Conservation (phyloP, 129 eudicot species). For the Dittrichia graveolens region DNA sequence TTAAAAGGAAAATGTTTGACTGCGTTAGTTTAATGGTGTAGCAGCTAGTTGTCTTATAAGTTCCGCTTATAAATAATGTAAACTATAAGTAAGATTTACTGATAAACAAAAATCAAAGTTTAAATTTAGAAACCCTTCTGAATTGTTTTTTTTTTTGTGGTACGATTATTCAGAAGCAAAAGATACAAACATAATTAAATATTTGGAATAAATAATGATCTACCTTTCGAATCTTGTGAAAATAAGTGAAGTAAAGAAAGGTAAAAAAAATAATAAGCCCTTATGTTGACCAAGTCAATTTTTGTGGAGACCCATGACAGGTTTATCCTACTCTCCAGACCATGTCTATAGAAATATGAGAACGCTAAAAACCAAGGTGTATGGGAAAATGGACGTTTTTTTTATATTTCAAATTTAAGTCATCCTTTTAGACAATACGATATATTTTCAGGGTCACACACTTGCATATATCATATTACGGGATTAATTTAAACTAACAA, state of each 20-base stretch:
- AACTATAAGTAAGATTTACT: no score
- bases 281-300: slow-evolving; percentile 35
- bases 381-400: slow-evolving; percentile 34
- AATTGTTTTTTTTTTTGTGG: background rate
- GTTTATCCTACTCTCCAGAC: slow-evolving; percentile 31
- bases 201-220: background rate
- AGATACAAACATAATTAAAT: background rate
- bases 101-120: background rate
- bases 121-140: background rate
- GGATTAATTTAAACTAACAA: no score
- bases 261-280: slow-evolving; percentile 23
- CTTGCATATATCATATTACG: no score
- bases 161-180: background rate
- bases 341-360: slow-evolving; percentile 31
- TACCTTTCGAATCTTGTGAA: slow-evolving; percentile 30
- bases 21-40: no score
- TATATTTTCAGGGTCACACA: no score
- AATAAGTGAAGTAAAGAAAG: slow-evolving; percentile 33
- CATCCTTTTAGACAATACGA: background rate
- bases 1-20: no score
- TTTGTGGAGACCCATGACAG: slow-evolving; percentile 43
- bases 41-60: no score
- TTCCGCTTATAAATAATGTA: no score
- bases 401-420: slow-evolving; percentile 13
- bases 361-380: slow-evolving; percentile 43